Conservation (phyloP, 352 stramenopile species). For the Phytopythium montanum region DNA sequence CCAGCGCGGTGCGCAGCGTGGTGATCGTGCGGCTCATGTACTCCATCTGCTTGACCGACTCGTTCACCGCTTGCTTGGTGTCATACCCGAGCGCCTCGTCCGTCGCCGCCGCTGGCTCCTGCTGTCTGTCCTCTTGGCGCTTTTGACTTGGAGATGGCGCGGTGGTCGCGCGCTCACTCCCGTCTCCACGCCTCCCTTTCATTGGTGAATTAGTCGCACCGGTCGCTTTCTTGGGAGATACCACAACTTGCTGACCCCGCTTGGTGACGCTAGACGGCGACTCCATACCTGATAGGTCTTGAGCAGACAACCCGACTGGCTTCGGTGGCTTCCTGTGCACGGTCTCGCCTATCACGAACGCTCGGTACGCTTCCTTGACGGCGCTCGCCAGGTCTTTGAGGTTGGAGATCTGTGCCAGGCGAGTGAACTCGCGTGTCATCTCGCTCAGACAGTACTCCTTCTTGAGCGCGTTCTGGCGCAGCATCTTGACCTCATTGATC, state of each 20-base stretch:
- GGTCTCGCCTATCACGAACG: constrained; percentile 68
- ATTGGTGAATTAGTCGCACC: neutral
- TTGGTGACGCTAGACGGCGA: neutral
- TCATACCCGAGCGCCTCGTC: constrained; percentile 65
- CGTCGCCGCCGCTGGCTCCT: constrained; percentile 3
- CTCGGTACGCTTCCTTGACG: constrained; percentile 77
- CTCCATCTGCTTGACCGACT: constrained; percentile 77
- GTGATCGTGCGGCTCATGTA: constrained; percentile 78
- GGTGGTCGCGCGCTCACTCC: constrained; percentile 1
- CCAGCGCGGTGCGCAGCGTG: constrained; percentile 52
- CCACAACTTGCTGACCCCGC: neutral
- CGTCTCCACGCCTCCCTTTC: neutral
- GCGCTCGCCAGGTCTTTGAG: constrained; percentile 76
- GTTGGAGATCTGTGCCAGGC: constrained; percentile 69
- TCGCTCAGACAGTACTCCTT: constrained; percentile 78
- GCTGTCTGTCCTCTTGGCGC: neutral
- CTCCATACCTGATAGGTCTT: neutral
- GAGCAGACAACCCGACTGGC: neutral
- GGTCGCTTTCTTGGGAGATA: constrained; percentile 2
- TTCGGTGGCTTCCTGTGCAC: constrained; percentile 54
- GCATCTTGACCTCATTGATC: constrained; percentile 65
- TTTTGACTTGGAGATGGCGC: constrained; percentile 4
- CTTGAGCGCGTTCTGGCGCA: constrained; percentile 71
- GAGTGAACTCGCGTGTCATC: constrained; percentile 75
- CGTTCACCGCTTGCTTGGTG: constrained; percentile 69